phyloP scores from a whole-genome alignment of 1,284 basidiomycete genomes.

The Ganoderma multipileum region DNA sequence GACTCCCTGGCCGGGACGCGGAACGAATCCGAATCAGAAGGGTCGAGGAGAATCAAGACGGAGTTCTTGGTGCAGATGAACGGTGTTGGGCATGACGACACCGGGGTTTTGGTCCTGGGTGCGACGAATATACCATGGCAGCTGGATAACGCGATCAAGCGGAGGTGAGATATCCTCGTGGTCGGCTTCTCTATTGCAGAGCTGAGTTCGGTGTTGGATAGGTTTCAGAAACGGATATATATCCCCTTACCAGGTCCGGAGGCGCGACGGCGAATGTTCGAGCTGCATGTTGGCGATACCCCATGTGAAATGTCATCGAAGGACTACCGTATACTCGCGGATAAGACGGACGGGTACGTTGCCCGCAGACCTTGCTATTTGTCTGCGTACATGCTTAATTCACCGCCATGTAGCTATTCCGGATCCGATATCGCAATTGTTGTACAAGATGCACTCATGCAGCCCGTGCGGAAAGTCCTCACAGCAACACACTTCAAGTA shows the following conservation, averaged over 20 bases:
- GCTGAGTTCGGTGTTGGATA: slow-evolving; percentile 36
- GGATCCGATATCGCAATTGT: slow-evolving; percentile 89
- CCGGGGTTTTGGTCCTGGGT: slow-evolving; percentile 97
- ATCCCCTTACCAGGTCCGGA: slow-evolving; percentile 96
- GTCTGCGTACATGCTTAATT: slow-evolving; percentile 1
- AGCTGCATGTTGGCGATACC: slow-evolving; percentile 94
- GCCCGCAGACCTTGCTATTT: neutral
- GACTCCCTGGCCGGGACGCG: slow-evolving; percentile 96
- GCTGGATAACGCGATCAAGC: slow-evolving; percentile 97
- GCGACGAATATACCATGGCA: slow-evolving; percentile 99
- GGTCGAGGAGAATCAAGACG: slow-evolving; percentile 96
- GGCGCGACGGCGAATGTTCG: slow-evolving; percentile 95
- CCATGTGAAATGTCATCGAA: slow-evolving; percentile 84
- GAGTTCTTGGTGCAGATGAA: slow-evolving; percentile 99
- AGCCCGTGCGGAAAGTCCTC: slow-evolving; percentile 96
- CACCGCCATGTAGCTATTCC: slow-evolving; percentile 7
- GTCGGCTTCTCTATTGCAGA: slow-evolving; percentile 3
- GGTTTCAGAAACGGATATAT: slow-evolving; percentile 98
- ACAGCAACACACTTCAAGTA: slow-evolving; percentile 95
- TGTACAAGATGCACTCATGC: slow-evolving; percentile 98
- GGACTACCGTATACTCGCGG: slow-evolving; percentile 86
- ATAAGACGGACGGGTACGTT: slow-evolving; percentile 84
- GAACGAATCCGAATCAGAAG: slow-evolving; percentile 96
- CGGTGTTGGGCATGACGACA: slow-evolving; percentile 97
- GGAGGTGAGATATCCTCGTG: slow-evolving; percentile 61